These are phyloP conservation scores for Pseudocercospora macadamiae DNA, from an alignment of 2,329 filamentous ascomycete species.

Conservation along the genomic window DNA sequence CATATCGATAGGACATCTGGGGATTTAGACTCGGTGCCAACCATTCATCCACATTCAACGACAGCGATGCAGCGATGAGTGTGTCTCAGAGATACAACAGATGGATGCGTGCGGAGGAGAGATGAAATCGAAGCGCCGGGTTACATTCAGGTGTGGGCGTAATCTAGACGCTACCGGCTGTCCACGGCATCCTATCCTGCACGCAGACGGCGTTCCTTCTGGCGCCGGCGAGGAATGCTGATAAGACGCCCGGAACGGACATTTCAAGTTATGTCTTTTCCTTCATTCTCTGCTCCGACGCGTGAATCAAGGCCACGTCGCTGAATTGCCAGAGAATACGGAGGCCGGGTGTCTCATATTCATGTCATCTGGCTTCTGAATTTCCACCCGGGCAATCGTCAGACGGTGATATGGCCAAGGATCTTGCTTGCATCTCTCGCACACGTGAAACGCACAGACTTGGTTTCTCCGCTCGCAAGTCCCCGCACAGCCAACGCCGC, in stretches of 20 bases:
- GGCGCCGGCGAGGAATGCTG: background rate
- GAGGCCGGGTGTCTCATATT: background rate
- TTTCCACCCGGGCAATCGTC: background rate
- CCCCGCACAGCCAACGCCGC: too few species aligned
- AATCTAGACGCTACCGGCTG: constrained; percentile 2
- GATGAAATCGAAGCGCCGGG: background rate
- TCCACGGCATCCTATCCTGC: constrained; percentile 3
- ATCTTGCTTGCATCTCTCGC: background rate
- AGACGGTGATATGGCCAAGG: background rate
- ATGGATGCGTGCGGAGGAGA: background rate
- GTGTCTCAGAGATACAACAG: background rate
- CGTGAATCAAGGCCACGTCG: background rate
- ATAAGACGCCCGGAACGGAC: background rate
- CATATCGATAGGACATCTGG: background rate
- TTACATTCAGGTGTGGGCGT: background rate
- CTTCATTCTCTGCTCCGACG: background rate
- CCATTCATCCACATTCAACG: background rate
- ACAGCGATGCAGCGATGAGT: background rate
- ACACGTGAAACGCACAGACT: background rate
- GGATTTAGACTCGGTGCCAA: background rate
- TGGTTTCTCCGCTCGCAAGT: background rate
- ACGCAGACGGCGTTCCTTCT: background rate
- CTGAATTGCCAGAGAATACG: background rate
- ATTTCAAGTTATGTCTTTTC: background rate
- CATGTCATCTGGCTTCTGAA: background rate